A percentile compares a stretch with the other conserved stretches of the same genome.
Conservation (phyloP, 306 rosid genomes). For the Canavalia gladiata region DNA sequence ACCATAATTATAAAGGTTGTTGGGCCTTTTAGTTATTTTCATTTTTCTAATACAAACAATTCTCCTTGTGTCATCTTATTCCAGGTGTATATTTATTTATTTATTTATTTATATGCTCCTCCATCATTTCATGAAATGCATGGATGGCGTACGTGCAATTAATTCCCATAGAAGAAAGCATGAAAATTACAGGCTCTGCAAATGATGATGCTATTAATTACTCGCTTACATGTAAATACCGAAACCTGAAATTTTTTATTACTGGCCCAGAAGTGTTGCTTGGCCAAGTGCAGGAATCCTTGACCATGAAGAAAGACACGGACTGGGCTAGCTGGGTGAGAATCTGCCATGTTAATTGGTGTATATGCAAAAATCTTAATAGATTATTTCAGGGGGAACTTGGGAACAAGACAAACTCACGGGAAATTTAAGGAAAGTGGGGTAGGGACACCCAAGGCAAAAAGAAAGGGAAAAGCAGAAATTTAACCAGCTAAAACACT, state of each 20-base stretch:
- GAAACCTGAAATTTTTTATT: conserved; percentile 55
- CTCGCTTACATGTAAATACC: conserved; percentile 23
- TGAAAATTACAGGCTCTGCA: conserved; percentile 30
- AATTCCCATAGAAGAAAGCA: conserved; percentile 29
- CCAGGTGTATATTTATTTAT: not conserved
- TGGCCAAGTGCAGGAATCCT: conserved; percentile 65
- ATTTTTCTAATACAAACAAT: conserved; percentile 47
- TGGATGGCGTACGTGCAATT: conserved; percentile 38
- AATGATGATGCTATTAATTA: conserved; percentile 17
- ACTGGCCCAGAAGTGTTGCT: conserved; percentile 51
- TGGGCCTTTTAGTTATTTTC: conserved; percentile 42
- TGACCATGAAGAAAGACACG: conserved; percentile 59
- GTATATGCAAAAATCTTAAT: not conserved
- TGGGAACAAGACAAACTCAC: conserved; percentile 50
- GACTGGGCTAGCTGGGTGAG: conserved; percentile 28
- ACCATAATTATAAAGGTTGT: conserved; percentile 48
- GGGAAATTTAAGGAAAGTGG: conserved; percentile 53
- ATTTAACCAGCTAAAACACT: conserved; percentile 23
- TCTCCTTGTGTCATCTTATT: conserved; percentile 37
- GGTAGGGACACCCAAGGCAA: conserved; percentile 19
- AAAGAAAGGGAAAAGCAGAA: conserved; percentile 1
- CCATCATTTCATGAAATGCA: conserved; percentile 41
- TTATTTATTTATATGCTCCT: conserved; percentile 8
- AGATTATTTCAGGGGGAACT: conserved; percentile 41
- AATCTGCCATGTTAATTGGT: conserved; percentile 52